phyloP scores from a whole-genome alignment of 495 filamentous ascomycete genomes.

The Peziza echinospora region DNA sequence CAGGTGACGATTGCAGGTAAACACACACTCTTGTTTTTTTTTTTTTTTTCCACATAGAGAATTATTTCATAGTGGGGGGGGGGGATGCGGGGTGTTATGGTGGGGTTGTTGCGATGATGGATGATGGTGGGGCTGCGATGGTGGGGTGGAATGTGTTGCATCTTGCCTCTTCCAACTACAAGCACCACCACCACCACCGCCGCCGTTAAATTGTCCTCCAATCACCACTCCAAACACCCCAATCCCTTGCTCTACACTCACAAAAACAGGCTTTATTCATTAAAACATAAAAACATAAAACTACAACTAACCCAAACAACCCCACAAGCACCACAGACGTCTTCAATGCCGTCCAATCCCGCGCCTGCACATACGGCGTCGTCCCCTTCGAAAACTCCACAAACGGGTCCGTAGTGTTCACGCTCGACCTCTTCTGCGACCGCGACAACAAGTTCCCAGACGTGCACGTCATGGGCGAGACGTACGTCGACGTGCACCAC shows the following conservation, averaged over 20 bases:
- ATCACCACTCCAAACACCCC: not conserved
- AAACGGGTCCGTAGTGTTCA: slow-evolving; percentile 74
- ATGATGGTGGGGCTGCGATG: too few relatives aligned
- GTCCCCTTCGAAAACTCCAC: slow-evolving; percentile 93
- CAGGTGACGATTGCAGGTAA: slow-evolving; percentile 42
- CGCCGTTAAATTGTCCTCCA: not conserved
- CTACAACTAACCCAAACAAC: not conserved
- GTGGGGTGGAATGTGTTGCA: too few relatives aligned
- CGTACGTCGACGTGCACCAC: slow-evolving; percentile 69
- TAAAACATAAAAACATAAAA: not conserved
- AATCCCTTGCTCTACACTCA: not conserved
- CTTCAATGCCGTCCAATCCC: slow-evolving; percentile 53
- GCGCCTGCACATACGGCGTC: slow-evolving; percentile 43
- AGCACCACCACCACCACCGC: not conserved
- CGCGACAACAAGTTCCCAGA: slow-evolving; percentile 34
- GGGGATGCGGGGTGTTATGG: not conserved
- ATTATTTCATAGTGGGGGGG: not conserved
- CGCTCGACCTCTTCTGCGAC: slow-evolving; percentile 73
- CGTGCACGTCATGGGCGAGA: slow-evolving; percentile 53
- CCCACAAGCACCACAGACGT: slow-evolving; percentile 21
- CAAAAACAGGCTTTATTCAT: not conserved
- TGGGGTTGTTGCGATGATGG: too few relatives aligned
- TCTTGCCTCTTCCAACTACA: not conserved
- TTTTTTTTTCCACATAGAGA: not conserved
- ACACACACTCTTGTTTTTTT: not conserved